phyloP scores from a whole-genome alignment of 257 asterid genomes.

The Verbascum thapsus region DNA sequence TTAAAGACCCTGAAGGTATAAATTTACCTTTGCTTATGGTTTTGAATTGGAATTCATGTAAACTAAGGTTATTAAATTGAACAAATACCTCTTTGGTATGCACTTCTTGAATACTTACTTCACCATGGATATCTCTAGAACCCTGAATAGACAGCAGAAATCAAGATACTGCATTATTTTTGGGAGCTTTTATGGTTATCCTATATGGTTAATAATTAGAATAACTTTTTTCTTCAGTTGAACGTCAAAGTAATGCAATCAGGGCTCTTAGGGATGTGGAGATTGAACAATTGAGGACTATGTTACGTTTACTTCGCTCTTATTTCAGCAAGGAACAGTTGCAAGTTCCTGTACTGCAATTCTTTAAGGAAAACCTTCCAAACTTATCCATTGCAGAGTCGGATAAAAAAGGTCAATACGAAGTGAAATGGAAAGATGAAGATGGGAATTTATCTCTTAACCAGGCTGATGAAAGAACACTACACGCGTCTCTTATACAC shows the following conservation, averaged over 20 bases:
- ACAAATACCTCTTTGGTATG: background rate
- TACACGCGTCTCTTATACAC: conserved; percentile 70
- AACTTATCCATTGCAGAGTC: conserved; percentile 49
- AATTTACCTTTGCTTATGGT: background rate
- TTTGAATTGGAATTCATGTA: conserved; percentile 18
- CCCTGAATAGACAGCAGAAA: conserved; percentile 9
- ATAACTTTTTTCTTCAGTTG: conserved; percentile 51
- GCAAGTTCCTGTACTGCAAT: conserved; percentile 61
- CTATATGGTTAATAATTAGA: background rate
- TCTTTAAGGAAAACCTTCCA: conserved; percentile 69
- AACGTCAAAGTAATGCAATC: conserved; percentile 71
- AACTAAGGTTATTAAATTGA: background rate
- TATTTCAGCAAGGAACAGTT: conserved; percentile 59
- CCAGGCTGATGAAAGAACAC: conserved; percentile 49
- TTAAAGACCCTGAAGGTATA: conserved; percentile 43
- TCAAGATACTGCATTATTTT: background rate
- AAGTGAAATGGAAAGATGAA: conserved; percentile 59
- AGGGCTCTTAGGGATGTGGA: conserved; percentile 85
- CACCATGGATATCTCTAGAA: conserved; percentile 6
- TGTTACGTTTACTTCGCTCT: conserved; percentile 60
- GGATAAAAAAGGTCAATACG: conserved; percentile 53
- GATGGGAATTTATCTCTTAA: conserved; percentile 43
- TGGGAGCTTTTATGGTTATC: background rate
- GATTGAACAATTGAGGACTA: conserved; percentile 63
- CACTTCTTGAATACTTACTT: background rate